Evolutionary conservation across 768 basidiomycete genomes (phyloP).

Genomic region (Kwoniella sp.): DNA sequence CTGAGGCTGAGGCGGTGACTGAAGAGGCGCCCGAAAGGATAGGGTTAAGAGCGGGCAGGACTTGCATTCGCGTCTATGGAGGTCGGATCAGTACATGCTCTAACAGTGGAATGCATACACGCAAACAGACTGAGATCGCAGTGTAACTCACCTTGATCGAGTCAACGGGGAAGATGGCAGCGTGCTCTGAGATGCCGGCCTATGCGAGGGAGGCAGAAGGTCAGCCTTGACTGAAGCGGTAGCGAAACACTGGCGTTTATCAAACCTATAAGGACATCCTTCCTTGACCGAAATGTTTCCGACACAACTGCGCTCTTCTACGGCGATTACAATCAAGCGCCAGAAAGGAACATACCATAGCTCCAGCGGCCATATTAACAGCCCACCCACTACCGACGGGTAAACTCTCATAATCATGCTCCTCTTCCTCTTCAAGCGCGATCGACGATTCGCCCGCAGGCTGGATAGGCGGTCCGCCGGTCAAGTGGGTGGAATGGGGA

Average conservation of each 20-base stretch:
- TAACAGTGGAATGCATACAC: too few species aligned
- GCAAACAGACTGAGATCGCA: too few species aligned
- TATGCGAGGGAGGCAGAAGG: constrained; percentile 54
- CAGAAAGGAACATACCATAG: constrained; percentile 67
- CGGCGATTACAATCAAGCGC: too few species aligned
- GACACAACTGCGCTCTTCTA: too few species aligned
- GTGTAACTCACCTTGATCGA: constrained; percentile 81
- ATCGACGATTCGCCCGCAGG: constrained; percentile 30
- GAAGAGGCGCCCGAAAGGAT: constrained; percentile 29
- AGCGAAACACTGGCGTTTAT: too few species aligned
- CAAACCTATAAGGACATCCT: too few species aligned
- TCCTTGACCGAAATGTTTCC: too few species aligned
- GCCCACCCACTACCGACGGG: constrained; percentile 78
- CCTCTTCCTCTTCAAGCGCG: constrained; percentile 58
- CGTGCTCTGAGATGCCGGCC: constrained; percentile 99
- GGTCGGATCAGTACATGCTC: constrained; percentile 10
- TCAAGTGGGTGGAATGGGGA: constrained; percentile 37
- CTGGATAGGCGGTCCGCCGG: constrained; percentile 7
- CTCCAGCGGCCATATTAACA: constrained; percentile 96
- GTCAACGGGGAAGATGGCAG: constrained; percentile 97
- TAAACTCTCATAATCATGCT: constrained; percentile 68
- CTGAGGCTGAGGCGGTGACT: constrained; percentile 8
- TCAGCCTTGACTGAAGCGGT: too few species aligned
- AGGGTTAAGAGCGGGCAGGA: constrained; percentile 57
- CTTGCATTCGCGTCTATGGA: constrained; percentile 95